Percentiles rank a stretch among this genome's conserved stretches.
Conservation (phyloP, 75 land plant species). For the Selaginella moellendorffii region DNA sequence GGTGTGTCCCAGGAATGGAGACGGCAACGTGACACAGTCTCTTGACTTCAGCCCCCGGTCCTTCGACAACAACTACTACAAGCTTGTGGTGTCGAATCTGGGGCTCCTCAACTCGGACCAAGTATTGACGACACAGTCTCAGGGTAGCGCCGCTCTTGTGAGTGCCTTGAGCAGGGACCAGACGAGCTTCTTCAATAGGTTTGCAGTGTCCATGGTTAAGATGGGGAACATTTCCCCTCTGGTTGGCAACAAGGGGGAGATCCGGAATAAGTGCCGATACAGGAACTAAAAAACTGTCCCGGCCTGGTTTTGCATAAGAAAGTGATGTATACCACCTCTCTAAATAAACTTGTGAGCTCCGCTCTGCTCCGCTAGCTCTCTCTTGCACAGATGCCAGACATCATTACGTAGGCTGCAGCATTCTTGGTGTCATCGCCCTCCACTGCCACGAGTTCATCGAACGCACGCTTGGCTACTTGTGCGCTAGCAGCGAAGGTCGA, state of each 20-base stretch:
- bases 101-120: constrained; percentile 2
- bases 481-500: too few species aligned
- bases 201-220: constrained; percentile 1
- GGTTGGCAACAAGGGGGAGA: constrained; percentile 2
- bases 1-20: background rate
- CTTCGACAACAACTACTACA: constrained; percentile 10
- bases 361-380: too few species aligned
- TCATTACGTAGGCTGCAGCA: too few species aligned
- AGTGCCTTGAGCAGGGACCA: background rate
- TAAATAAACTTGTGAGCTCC: too few species aligned
- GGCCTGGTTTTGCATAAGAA: background rate
- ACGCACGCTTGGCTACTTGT: too few species aligned
- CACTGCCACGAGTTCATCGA: too few species aligned
- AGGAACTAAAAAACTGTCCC: background rate
- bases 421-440: too few species aligned
- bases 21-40: background rate
- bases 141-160: background rate
- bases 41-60: background rate
- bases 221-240: constrained; percentile 9
- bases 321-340: too few species aligned
- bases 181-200: constrained; percentile 1
- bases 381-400: too few species aligned
- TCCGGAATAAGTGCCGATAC: background rate
- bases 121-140: background rate
- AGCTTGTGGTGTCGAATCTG: background rate